Base-by-base conservation (phyloP, 768 basidiomycete species). In the Amanita fuliginea region DNA sequence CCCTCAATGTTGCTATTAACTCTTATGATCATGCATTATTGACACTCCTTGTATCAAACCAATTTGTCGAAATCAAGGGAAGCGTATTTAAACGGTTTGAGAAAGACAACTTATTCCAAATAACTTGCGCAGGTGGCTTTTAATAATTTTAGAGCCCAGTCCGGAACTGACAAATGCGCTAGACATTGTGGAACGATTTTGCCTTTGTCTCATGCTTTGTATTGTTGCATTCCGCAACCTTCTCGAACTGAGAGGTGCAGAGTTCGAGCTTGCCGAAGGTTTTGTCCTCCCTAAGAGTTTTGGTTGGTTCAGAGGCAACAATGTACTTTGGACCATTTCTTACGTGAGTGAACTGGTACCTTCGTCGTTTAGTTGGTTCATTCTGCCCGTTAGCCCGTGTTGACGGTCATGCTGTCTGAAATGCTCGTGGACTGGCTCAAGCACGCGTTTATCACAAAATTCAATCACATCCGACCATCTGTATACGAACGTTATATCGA, bases 51-150 rank as follows among this genome's bases (percentile, higher is more conserved):
- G 81, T 99, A 40, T 96, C 92, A 40, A 99, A 98, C 60, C 96
- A 99, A 64, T 98, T 99, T 59, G 95, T 98, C 30, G 96, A 99
- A 67, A 98, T 98, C 65, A 99, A 99, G 67, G 94, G 95, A 30
- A 92, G 89, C 61, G 96, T 99, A 1, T 99, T 99, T 80, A 99
- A 98, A 67, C 97, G 86, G 62, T 98, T 99, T 58, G 96, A 98
- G 62, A 99, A 97, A 62, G 96, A 99, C 59, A 97, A 88, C 60
- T 76, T 99, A 7, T 97, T 99, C 63, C 96, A 99, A 64, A 94
- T 99, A 52, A 94, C 93, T 42, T 99, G 96, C 57, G 96, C 96
- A 54, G 91, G 90, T 90, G 55, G 37, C n/a, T 34, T 6, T 28
- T 9, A 35, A 11, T n/a, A 37, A n/a, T 26, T 26, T 26, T 48